Evolutionary conservation across 768 basidiomycete species (phyloP).

Genomic region (Mrakia gelida): DNA sequence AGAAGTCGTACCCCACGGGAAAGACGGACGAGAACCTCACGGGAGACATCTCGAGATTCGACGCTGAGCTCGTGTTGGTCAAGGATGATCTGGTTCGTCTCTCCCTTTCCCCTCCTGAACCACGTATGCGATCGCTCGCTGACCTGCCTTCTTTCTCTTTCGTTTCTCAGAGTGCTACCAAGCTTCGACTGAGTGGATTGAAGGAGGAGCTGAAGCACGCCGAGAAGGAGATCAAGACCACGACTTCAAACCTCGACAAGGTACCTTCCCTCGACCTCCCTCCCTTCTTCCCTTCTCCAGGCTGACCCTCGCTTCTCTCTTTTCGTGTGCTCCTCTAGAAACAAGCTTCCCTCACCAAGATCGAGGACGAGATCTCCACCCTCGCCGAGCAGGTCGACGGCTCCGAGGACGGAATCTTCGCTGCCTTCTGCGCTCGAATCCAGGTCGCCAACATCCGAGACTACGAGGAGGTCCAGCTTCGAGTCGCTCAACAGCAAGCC

Average conservation of each 20-base stretch:
- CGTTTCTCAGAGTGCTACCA: conserved; percentile 61
- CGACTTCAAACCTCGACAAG: conserved; percentile 12
- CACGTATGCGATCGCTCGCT: too few relatives aligned
- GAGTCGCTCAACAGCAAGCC: conserved; percentile 80
- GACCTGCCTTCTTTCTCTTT: background rate
- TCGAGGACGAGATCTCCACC: conserved; percentile 56
- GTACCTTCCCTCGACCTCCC: background rate
- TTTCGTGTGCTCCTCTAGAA: background rate
- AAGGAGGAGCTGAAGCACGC: conserved; percentile 80
- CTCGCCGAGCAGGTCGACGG: conserved; percentile 60
- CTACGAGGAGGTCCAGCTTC: conserved; percentile 87
- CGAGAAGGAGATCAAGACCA: conserved; percentile 60
- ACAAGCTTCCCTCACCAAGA: conserved; percentile 47
- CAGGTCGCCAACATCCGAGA: conserved; percentile 77
- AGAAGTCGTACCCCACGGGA: conserved; percentile 72
- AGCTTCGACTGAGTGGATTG: conserved; percentile 67
- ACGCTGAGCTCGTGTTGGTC: conserved; percentile 67
- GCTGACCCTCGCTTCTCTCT: background rate
- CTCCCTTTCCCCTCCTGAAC: background rate
- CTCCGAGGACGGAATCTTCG: conserved; percentile 77
- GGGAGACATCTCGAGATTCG: conserved; percentile 70
- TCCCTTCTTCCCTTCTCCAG: background rate
- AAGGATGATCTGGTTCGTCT: conserved; percentile 74
- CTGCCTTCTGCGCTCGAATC: conserved; percentile 71
- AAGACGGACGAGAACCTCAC: conserved; percentile 77